Percentiles rank a stretch among this genome's conserved stretches.
These are phyloP conservation scores for Aquanectria penicillioides DNA, from an alignment of 2,329 filamentous ascomycete genomes.

Conservation along the genomic window DNA sequence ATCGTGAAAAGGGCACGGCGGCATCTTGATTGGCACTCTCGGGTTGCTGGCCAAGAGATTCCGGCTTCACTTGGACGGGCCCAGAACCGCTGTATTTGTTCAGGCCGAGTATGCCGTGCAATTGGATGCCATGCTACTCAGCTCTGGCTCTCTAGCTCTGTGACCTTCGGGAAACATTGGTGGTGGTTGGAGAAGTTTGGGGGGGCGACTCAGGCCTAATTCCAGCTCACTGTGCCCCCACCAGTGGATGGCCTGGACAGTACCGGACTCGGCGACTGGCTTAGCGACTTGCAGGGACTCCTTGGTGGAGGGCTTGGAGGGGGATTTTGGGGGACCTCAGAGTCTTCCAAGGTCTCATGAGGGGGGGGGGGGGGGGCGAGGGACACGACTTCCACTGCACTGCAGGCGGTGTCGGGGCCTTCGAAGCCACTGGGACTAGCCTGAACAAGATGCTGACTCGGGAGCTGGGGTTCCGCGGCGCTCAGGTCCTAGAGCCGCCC, in stretches of 20 bases:
- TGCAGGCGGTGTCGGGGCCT: constrained; percentile 37
- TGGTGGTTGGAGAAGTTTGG: constrained; percentile 11
- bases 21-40: constrained; percentile 34
- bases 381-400: constrained; percentile 29
- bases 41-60: constrained; percentile 18
- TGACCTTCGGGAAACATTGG: constrained; percentile 4
- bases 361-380: constrained; percentile 18
- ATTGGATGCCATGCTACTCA: neutral
- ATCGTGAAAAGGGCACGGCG: constrained; percentile 22
- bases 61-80: constrained; percentile 4
- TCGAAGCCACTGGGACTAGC: constrained; percentile 35
- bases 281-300: constrained; percentile 28
- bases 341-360: constrained; percentile 12
- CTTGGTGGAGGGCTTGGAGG: constrained; percentile 18
- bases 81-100: constrained; percentile 6
- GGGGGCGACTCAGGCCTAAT: neutral
- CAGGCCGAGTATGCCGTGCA: constrained; percentile 6
- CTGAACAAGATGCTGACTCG: constrained; percentile 38
- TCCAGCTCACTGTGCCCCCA: neutral
- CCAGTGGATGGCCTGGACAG: constrained; percentile 8
- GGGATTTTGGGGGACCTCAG: constrained; percentile 13
- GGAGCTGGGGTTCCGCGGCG: constrained; percentile 29
- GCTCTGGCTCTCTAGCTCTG: constrained; percentile 5
- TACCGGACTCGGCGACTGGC: constrained; percentile 21
- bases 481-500: constrained; percentile 29